Evolutionary conservation across 768 basidiomycete species (phyloP).

Genomic region (Boletus fagicola): DNA sequence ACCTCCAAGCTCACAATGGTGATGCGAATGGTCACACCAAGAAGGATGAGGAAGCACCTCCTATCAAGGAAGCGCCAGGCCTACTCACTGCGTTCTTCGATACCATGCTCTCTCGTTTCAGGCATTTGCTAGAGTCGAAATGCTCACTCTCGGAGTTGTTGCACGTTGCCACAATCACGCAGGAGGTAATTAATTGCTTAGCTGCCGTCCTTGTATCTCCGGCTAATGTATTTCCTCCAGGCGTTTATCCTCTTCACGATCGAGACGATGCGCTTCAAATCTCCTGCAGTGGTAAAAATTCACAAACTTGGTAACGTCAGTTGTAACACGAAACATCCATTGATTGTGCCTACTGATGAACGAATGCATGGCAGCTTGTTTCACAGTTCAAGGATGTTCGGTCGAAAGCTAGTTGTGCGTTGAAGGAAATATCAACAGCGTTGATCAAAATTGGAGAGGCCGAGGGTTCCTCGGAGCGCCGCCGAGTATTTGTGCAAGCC

Average conservation of each 20-base stretch:
- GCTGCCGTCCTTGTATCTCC: neutral
- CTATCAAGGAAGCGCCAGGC: slow-evolving; percentile 60
- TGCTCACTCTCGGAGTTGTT: slow-evolving; percentile 54
- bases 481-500: slow-evolving; percentile 50
- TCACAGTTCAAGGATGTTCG: slow-evolving; percentile 65
- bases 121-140: slow-evolving; percentile 38
- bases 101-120: slow-evolving; percentile 53
- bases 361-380: slow-evolving; percentile 49
- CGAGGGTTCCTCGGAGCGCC: slow-evolving; percentile 51
- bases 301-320: slow-evolving; percentile 72
- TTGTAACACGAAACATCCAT: slow-evolving; percentile 7
- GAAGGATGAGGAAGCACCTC: slow-evolving; percentile 71
- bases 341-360: neutral
- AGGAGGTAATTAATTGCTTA: slow-evolving; percentile 52
- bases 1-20: slow-evolving; percentile 36
- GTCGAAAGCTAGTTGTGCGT: slow-evolving; percentile 44
- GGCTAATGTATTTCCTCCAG: slow-evolving; percentile 36
- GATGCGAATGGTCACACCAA: slow-evolving; percentile 46
- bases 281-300: slow-evolving; percentile 62
- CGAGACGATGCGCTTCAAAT: slow-evolving; percentile 74
- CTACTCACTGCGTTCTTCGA: slow-evolving; percentile 60
- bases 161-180: slow-evolving; percentile 69
- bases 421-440: slow-evolving; percentile 57
- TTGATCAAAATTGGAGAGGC: slow-evolving; percentile 51
- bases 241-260: slow-evolving; percentile 69